phyloP scores from a whole-genome alignment of 2,329 filamentous ascomycete genomes.

The Plenodomus biglobosus region DNA sequence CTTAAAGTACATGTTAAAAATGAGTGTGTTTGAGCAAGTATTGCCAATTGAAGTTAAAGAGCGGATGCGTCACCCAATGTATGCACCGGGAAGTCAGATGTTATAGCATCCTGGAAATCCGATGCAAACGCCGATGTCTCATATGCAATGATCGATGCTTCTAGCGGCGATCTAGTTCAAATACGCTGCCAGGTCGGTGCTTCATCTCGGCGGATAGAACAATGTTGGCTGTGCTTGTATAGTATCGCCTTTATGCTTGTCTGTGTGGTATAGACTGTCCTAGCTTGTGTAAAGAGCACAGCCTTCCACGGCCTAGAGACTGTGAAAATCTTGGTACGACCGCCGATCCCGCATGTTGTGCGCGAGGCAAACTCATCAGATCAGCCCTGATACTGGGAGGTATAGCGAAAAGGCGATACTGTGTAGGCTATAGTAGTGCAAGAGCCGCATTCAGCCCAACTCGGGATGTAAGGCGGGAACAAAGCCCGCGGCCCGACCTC shows the following conservation, averaged over 20 bases:
- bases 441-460: background rate
- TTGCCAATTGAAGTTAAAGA: background rate
- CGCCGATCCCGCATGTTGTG: background rate
- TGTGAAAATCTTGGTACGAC: background rate
- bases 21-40: background rate
- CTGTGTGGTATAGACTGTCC: background rate
- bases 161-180: background rate
- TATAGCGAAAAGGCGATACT: background rate
- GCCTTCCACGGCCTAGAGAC: background rate
- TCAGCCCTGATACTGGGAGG: background rate
- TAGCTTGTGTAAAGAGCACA: background rate
- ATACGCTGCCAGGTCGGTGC: background rate
- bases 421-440: background rate
- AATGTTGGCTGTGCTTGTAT: background rate
- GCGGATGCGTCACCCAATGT: background rate
- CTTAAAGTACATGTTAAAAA: conserved; percentile 1
- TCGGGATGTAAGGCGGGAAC: background rate
- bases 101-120: background rate
- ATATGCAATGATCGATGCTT: background rate
- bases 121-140: background rate
- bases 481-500: background rate
- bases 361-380: background rate
- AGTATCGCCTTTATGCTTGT: background rate
- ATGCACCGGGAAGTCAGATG: background rate
- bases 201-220: background rate